Conservation (phyloP, 257 asterid genomes). For the Craterostigma plantagineum region DNA sequence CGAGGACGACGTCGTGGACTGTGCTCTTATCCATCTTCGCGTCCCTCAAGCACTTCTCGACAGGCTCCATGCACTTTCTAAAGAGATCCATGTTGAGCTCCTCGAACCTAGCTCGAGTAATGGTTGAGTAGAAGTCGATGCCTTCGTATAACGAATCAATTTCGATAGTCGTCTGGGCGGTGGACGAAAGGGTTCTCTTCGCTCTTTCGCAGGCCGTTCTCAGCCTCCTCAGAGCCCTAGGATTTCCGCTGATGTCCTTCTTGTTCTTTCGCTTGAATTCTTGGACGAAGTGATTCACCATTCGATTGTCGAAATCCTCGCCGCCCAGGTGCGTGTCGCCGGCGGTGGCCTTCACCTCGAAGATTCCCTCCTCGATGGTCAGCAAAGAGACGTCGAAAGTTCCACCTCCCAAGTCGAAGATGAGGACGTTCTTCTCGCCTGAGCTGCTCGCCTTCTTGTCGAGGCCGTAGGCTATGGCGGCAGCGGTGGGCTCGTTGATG, state of each 20-base stretch:
- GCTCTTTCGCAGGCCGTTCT: slow-evolving; percentile 26
- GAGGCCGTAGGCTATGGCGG: slow-evolving; percentile 24
- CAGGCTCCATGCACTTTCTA: slow-evolving; percentile 77
- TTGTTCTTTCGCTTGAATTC: slow-evolving; percentile 23
- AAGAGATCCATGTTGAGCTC: slow-evolving; percentile 55
- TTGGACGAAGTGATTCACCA: slow-evolving; percentile 26
- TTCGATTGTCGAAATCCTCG: slow-evolving; percentile 21
- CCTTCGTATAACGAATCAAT: slow-evolving; percentile 25
- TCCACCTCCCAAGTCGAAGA: slow-evolving; percentile 25
- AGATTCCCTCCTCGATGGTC: slow-evolving; percentile 25
- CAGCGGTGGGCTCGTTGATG: slow-evolving; percentile 26
- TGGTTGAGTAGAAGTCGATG: slow-evolving; percentile 47
- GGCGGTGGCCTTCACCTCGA: slow-evolving; percentile 22
- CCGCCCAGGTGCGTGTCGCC: slow-evolving; percentile 29
- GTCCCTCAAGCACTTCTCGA: slow-evolving; percentile 73
- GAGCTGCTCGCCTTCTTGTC: slow-evolving; percentile 14
- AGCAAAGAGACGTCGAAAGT: slow-evolving; percentile 21
- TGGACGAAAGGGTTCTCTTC: slow-evolving; percentile 21
- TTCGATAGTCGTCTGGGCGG: slow-evolving; percentile 22
- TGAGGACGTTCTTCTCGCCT: slow-evolving; percentile 22
- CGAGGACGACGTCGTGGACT: slow-evolving; percentile 48
- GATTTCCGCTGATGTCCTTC: slow-evolving; percentile 23
- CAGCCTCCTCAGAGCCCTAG: slow-evolving; percentile 19
- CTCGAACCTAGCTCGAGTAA: slow-evolving; percentile 20
- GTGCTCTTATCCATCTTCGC: slow-evolving; percentile 83